A percentile compares a stretch with the other conserved stretches of the same genome.
phyloP scores from a whole-genome alignment of 768 basidiomycete species.

The Leccinum boreale region DNA sequence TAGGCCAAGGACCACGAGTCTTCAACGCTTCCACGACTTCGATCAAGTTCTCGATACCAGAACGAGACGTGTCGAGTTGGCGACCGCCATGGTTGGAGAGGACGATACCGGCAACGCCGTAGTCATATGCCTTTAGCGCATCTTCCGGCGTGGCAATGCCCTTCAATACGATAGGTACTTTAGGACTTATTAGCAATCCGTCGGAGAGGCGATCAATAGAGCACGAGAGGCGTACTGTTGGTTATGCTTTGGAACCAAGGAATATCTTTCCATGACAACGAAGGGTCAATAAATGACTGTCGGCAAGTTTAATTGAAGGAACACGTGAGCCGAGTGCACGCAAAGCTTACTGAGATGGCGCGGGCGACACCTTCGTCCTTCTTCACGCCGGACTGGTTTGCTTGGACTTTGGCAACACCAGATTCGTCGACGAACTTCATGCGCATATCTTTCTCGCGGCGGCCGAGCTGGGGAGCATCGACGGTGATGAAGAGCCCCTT shows the following conservation, averaged over 20 bases:
- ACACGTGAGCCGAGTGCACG: slow-evolving; percentile 28
- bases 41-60: slow-evolving; percentile 61
- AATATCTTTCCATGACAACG: slow-evolving; percentile 70
- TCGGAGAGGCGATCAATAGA: slow-evolving; percentile 62
- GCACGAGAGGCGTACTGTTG: slow-evolving; percentile 39
- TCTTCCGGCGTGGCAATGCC: slow-evolving; percentile 89
- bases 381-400: slow-evolving; percentile 22
- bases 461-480: slow-evolving; percentile 93
- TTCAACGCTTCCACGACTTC: slow-evolving; percentile 45
- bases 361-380: slow-evolving; percentile 78
- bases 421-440: slow-evolving; percentile 59
- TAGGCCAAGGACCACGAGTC: slow-evolving; percentile 67
- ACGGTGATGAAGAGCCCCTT: slow-evolving; percentile 96
- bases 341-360: slow-evolving; percentile 70
- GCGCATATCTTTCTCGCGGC: slow-evolving; percentile 87
- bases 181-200: not conserved
- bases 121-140: slow-evolving; percentile 79
- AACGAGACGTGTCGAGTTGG: slow-evolving; percentile 76
- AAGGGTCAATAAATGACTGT: slow-evolving; percentile 92
- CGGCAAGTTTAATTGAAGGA: slow-evolving; percentile 12
- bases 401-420: slow-evolving; percentile 24
- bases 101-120: slow-evolving; percentile 70
- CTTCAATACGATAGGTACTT: slow-evolving; percentile 89
- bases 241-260: slow-evolving; percentile 76
- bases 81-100: slow-evolving; percentile 85